Percentiles rank a stretch among this genome's conserved stretches.
Conservation (phyloP, 257 asterid genomes). For the Nicotiana sylvestris region DNA sequence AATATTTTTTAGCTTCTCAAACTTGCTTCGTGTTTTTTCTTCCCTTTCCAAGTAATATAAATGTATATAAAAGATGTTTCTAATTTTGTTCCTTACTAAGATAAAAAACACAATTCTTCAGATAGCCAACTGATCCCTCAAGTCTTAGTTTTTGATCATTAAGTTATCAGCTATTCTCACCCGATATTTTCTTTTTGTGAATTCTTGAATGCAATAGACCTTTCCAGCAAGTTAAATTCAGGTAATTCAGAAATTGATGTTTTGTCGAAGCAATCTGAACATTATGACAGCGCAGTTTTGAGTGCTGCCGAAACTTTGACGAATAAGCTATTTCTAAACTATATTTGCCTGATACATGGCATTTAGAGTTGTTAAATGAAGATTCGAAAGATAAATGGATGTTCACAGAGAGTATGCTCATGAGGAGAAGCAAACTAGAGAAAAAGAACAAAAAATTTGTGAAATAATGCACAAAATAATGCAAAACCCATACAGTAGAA, state of each 20-base stretch:
- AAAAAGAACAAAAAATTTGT: neutral
- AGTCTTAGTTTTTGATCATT: neutral
- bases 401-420: neutral
- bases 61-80: neutral
- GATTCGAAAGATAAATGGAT: neutral
- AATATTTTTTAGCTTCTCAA: neutral
- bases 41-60: neutral
- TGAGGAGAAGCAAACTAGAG: neutral
- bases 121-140: neutral
- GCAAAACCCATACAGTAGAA: constrained; percentile 42
- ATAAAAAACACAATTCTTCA: neutral
- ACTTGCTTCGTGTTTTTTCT: neutral
- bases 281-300: neutral
- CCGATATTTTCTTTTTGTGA: neutral
- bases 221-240: neutral
- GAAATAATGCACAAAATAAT: constrained; percentile 8
- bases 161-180: neutral
- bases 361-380: neutral
- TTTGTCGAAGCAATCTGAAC: neutral
- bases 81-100: neutral
- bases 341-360: neutral
- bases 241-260: neutral
- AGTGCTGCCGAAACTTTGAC: neutral
- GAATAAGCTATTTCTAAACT: neutral
- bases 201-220: neutral